A percentile compares a stretch with the other conserved stretches of the same genome.
phyloP scores from a whole-genome alignment of 768 basidiomycete genomes.

The Collybia sordida region DNA sequence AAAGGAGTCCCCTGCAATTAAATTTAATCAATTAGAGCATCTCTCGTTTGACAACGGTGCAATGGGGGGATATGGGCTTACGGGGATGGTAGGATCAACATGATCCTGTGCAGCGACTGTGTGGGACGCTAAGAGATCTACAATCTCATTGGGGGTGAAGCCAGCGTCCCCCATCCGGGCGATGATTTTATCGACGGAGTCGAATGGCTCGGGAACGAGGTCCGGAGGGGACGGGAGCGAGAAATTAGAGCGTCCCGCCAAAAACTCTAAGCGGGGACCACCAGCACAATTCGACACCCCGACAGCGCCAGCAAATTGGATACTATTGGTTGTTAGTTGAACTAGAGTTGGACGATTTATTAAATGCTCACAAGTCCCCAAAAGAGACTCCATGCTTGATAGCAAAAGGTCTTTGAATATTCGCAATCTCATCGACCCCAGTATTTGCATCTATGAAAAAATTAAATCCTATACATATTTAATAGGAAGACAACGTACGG shows the following conservation, averaged over 20 bases:
- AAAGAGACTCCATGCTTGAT: constrained; percentile 27
- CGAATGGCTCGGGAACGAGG: constrained; percentile 34
- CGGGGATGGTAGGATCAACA: constrained; percentile 21
- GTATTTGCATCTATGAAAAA: constrained; percentile 18
- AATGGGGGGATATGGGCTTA: constrained; percentile 4
- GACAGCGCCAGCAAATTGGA: constrained; percentile 35
- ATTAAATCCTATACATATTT: neutral
- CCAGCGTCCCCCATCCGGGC: constrained; percentile 32
- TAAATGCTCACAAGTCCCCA: constrained; percentile 32
- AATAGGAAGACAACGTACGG: constrained; percentile 8
- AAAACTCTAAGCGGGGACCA: constrained; percentile 35
- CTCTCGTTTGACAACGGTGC: neutral
- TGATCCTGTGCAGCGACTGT: constrained; percentile 21
- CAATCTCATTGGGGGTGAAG: constrained; percentile 30
- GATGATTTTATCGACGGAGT: constrained; percentile 22
- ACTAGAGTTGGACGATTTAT: neutral
- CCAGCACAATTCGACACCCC: constrained; percentile 37
- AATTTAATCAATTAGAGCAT: neutral
- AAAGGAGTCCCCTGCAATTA: constrained; percentile 21
- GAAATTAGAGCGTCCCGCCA: constrained; percentile 32
- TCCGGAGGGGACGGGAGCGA: constrained; percentile 24
- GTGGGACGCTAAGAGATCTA: constrained; percentile 32
- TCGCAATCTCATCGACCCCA: constrained; percentile 31
- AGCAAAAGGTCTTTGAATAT: constrained; percentile 27
- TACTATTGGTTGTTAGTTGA: constrained; percentile 9